phyloP scores from a whole-genome alignment of 2,329 filamentous ascomycete species.

The Sporothrix variecibatus region DNA sequence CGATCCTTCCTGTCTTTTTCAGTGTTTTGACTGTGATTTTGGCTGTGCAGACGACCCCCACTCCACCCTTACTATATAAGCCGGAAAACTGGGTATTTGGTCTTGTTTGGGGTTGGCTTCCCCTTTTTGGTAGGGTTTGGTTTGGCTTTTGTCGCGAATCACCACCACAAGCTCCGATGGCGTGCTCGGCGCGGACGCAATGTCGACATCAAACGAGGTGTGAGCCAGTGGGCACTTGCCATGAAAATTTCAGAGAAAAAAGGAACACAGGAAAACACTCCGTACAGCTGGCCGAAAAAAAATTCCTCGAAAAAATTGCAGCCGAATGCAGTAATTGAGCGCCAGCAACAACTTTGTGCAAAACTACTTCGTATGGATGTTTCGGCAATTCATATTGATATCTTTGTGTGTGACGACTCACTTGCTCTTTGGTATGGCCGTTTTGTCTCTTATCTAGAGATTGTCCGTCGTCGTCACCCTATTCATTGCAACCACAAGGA shows the following conservation, averaged over 20 bases:
- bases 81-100: conserved; percentile 9
- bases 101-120: not conserved
- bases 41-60: not conserved
- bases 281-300: not conserved
- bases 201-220: conserved; percentile 20
- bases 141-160: conserved; percentile 2
- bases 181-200: conserved; percentile 25
- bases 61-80: conserved; percentile 8
- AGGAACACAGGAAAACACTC: not conserved
- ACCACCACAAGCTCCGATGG: conserved; percentile 26
- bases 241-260: not conserved
- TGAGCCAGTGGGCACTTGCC: not conserved
- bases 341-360: not conserved
- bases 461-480: not conserved
- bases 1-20: not conserved
- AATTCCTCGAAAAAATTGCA: not conserved
- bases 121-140: not conserved
- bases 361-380: not conserved
- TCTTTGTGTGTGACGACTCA: not conserved
- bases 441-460: not conserved
- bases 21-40: not conserved
- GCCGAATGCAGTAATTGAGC: not conserved
- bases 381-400: not conserved
- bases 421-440: not conserved
- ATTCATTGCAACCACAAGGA: not conserved